Base-by-base conservation (phyloP, 352 stramenopile genomes). In the Phytopythium sindhum region DNA sequence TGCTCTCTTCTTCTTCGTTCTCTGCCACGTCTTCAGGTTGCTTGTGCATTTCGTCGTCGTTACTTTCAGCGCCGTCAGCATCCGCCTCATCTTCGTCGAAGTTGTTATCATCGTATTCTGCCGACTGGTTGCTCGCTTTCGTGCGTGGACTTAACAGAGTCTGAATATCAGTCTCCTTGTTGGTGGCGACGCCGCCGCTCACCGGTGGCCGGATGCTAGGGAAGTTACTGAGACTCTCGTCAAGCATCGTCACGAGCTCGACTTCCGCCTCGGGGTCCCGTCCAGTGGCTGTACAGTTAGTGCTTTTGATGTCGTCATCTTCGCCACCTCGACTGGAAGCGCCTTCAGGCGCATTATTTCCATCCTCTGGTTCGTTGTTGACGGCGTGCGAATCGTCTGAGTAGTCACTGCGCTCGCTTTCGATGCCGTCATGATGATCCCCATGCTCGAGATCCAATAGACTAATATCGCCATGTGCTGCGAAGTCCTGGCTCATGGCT, bases 231-330 rank as follows among this genome's bases (percentile, higher is more conserved):
- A 86, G 47, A 61, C 74, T 89, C 33, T 91, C 82, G 23, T 91
- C 82, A 7, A 89, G 68, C 19, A 91, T 80, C 35, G 66, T 63
- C 23, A 89, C 75, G 8, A 91, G 73, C 24, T 89, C 82, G 17
- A 72, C 56, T 28, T 62, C 56, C 26, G 56, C 28, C 12, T 61
- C 56, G 23, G 39, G 42, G 7, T 61, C 56, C 31, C 56, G 56
- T 10, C 31, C 41, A 41, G 10, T 21, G 9, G 24, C 41, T 31
- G 7, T 4, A 2, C 2, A 23, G 2, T 33, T 10, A 1, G 4
- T 23, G 12, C 28, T 41, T 33, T 48, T 35, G 24, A 11, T 35
- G 14, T 37, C 54, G 4, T 50, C 21, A 21, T 33, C 35, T 5
- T 23, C 17, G 23, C 19, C 5, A n/a, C 8, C 54, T 24, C 26